Evolutionary conservation across 1,284 basidiomycete genomes (phyloP).

Genomic region (Tilletia caries): DNA sequence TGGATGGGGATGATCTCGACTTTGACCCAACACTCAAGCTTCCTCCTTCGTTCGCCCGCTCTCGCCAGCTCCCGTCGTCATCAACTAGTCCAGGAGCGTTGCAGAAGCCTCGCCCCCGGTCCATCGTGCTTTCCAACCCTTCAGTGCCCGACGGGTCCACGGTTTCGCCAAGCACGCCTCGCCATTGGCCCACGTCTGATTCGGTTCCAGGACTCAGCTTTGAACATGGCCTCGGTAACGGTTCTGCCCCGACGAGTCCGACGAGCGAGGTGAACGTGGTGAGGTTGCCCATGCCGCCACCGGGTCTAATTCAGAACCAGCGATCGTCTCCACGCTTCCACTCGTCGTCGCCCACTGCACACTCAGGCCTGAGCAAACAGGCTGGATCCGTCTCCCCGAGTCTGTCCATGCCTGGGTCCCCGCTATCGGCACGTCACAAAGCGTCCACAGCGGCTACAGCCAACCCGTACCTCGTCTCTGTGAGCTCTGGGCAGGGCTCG

Average conservation of each 20-base stretch:
- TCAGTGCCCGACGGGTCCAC: neutral
- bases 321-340: neutral
- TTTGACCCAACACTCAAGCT: constrained; percentile 12
- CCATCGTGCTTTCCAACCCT: neutral
- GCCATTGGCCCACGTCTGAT: neutral
- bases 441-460: no score
- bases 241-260: no score
- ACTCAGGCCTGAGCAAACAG: no score
- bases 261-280: no score
- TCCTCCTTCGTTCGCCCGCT: constrained; percentile 6
- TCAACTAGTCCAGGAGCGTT: neutral
- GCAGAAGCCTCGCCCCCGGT: neutral
- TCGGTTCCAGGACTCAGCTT: no score
- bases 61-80: neutral
- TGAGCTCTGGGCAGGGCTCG: no score
- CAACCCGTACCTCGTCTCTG: no score
- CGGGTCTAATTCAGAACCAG: neutral
- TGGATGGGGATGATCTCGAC: constrained; percentile 12
- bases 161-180: neutral
- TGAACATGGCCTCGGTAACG: no score
- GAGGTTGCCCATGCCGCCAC: neutral
- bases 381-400: no score
- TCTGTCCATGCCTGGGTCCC: neutral
- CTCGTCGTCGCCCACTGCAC: neutral
- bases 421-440: no score